phyloP scores from a whole-genome alignment of 2,329 filamentous ascomycete species.

The Metarhizium rileyi region DNA sequence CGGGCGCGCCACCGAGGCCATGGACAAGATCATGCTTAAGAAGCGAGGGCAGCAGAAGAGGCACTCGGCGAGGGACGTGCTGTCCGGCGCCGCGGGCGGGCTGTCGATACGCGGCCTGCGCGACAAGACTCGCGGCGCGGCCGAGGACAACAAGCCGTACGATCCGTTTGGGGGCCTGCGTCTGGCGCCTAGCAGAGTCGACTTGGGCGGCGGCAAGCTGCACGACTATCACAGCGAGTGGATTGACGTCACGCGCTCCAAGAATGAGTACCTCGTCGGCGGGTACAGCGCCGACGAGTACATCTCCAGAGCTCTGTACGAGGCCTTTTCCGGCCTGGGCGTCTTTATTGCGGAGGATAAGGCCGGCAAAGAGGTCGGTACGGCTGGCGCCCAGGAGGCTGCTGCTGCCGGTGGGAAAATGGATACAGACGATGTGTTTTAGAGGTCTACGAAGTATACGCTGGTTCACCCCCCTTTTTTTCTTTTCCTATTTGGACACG shows the following conservation, averaged over 20 bases:
- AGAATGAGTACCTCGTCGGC: conserved; percentile 59
- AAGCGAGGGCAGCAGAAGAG: conserved; percentile 51
- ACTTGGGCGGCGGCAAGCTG: conserved; percentile 37
- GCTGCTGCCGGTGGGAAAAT: conserved; percentile 29
- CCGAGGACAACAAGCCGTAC: conserved; percentile 59
- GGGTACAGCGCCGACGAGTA: conserved; percentile 82
- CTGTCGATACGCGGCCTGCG: conserved; percentile 75
- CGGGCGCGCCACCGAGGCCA: conserved; percentile 49
- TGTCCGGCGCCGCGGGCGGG: conserved; percentile 13
- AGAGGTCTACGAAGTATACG: neutral
- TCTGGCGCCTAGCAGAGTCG: conserved; percentile 60
- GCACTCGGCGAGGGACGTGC: conserved; percentile 25
- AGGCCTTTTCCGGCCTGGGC: conserved; percentile 82
- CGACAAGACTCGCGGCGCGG: conserved; percentile 37
- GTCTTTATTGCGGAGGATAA: conserved; percentile 80
- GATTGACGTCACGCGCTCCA: conserved; percentile 56
- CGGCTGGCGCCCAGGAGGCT: conserved; percentile 25
- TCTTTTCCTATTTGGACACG: conserved; percentile 3
- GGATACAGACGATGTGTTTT: conserved; percentile 41
- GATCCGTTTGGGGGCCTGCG: conserved; percentile 77
- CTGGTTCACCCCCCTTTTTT: neutral
- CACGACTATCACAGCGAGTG: conserved; percentile 66
- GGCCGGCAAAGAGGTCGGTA: conserved; percentile 26
- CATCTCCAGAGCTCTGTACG: conserved; percentile 68
- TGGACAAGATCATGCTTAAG: conserved; percentile 58